Evolutionary conservation across 192 early-diverging fungal genomes (phyloP), one percentile per base, ranked within the genome.

Genomic region (Podila epigama): DNA sequence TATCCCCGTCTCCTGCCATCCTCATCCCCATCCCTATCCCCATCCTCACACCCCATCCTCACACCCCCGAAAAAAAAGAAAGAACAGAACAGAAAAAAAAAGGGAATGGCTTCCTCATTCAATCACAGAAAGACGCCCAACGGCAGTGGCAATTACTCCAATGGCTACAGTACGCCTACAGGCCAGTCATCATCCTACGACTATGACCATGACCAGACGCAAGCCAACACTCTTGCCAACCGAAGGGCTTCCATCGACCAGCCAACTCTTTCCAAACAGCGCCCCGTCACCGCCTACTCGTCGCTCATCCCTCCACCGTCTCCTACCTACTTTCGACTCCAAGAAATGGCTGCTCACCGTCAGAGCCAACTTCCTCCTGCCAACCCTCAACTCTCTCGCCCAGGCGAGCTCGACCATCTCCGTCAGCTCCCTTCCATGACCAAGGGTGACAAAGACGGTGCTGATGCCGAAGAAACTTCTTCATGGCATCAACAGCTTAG

Each of bases 201-300:
- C 61, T 53, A 59, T 25, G 15, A 54, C 52, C 27, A 54, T 25
- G 31, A 33, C 22, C 34, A 33, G 27, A 77, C 73, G 27, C 60
- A 66, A 16, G 65, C 73, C 39, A 77, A 77, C 41, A 77, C 73
- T 27, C 73, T 77, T 39, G 73, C 73, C 56, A 77, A 77, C 61
- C 67, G 73, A 41, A 60, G 73, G 1, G 34, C 33, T 28, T 66
- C 63, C 25, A 52, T 41, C 35, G 73, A 77, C 61, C 61, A 66
- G n/a, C 34, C 40, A 15, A 35, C 58, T 11, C 3, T 66, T 11
- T 22, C 51, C 25, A 75, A 75, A 41, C 71, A 75, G 53, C 64
- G 71, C 5, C 71, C 71, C 44, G n/a, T 68, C 59, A 75, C 71
- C 27, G 37, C 64, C 5, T 75, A 75, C 36, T 67, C 71, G 0